A percentile compares a stretch with the other conserved stretches of the same genome.
Evolutionary conservation across 148 eudicot species (phyloP).

Genomic region (Vaccinium corymbosum): DNA sequence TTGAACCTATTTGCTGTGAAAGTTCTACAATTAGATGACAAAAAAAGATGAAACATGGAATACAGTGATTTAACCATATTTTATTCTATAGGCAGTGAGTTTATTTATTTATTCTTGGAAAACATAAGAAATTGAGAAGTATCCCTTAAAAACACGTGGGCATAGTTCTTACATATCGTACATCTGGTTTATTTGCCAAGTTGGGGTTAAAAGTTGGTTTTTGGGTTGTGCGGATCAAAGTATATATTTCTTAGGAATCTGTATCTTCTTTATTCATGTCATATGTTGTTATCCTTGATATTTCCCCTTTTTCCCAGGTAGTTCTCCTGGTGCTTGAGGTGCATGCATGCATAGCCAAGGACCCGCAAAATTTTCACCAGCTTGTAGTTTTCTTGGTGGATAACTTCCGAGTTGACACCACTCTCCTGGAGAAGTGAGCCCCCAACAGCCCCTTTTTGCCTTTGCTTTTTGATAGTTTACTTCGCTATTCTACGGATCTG

Average conservation of each 20-base stretch:
- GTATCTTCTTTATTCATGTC: not conserved
- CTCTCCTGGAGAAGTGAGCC: slow-evolving; percentile 86
- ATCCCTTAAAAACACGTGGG: not conserved
- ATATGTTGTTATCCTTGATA: not conserved
- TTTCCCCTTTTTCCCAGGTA: slow-evolving; percentile 43
- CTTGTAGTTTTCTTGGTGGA: slow-evolving; percentile 78
- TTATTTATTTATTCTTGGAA: not conserved
- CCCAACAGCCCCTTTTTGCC: not conserved
- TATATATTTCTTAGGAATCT: not conserved
- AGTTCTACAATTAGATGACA: not conserved
- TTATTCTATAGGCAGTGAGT: not conserved
- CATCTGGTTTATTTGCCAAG: not conserved
- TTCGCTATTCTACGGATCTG: not conserved
- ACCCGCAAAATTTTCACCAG: slow-evolving; percentile 61
- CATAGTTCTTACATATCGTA: not conserved
- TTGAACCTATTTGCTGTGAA: not conserved
- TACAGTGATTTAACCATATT: not conserved
- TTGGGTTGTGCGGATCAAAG: not conserved
- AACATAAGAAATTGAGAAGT: not conserved
- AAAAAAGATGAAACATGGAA: not conserved
- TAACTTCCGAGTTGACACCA: slow-evolving; percentile 60
- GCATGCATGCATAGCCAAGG: slow-evolving; percentile 95
- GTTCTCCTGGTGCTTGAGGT: slow-evolving; percentile 95
- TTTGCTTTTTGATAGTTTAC: not conserved
- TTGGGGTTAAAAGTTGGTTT: not conserved